These are phyloP conservation scores for Chlorella sp. DNA, from an alignment of 139 green algal genomes.

Conservation along the genomic window DNA sequence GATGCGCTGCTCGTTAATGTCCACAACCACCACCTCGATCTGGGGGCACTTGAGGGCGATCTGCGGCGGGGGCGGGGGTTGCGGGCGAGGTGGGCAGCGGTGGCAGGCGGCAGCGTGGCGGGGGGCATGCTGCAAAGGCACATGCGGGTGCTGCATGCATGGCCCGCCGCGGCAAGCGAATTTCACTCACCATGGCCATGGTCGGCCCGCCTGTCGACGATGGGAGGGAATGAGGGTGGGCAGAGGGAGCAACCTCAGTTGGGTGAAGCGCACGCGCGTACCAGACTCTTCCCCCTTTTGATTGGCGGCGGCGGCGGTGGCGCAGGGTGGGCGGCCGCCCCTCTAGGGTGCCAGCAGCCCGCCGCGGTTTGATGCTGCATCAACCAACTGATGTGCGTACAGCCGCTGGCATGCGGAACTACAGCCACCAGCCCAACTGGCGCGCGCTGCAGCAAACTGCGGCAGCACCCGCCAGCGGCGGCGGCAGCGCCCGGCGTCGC, in stretches of 20 bases:
- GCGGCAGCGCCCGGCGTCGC: neutral
- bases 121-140: no score
- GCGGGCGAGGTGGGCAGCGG: neutral
- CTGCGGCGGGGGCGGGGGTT: slow-evolving; percentile 4
- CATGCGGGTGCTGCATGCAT: neutral
- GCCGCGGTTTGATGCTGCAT: no score
- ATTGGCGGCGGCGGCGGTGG: neutral
- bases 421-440: neutral
- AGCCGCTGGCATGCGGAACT: neutral
- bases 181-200: slow-evolving; percentile 70
- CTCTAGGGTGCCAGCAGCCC: neutral
- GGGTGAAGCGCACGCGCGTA: neutral
- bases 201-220: slow-evolving; percentile 56
- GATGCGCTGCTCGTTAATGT: slow-evolving; percentile 89
- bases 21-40: slow-evolving; percentile 95
- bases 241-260: neutral
- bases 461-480: neutral
- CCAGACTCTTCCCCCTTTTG: no score
- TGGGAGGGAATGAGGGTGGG: neutral
- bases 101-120: neutral
- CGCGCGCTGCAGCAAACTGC: neutral
- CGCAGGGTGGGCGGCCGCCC: no score
- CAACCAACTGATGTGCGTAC: neutral
- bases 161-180: no score
- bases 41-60: slow-evolving; percentile 97